Evolutionary conservation across 495 filamentous ascomycete genomes (phyloP).

Genomic region (Pyrenula massariospora): DNA sequence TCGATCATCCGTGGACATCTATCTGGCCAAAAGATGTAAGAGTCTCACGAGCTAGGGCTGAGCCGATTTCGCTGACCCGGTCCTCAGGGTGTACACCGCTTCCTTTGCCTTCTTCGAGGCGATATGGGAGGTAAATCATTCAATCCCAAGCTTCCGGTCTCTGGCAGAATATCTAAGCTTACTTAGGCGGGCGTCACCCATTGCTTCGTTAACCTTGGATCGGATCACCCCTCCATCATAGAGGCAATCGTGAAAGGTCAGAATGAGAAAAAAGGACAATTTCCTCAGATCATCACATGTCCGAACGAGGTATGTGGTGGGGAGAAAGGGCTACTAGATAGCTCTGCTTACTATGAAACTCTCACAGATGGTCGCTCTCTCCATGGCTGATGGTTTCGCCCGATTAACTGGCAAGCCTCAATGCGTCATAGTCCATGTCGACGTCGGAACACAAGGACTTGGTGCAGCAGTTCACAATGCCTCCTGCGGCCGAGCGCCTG

Average conservation of each 20-base stretch:
- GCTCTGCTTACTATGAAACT: not conserved
- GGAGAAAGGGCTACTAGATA: not conserved
- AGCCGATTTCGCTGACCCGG: no score
- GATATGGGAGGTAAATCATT: conserved; percentile 53
- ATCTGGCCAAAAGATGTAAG: no score
- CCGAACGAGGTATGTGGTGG: conserved; percentile 59
- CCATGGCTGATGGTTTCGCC: conserved; percentile 93
- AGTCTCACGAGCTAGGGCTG: no score
- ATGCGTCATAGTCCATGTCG: conserved; percentile 89
- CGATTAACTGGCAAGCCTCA: conserved; percentile 77
- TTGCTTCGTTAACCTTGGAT: conserved; percentile 90
- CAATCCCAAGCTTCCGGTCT: no score
- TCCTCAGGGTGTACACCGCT: conserved; percentile 49
- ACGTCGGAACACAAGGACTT: conserved; percentile 88
- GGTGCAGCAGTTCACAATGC: conserved; percentile 91
- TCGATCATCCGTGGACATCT: no score
- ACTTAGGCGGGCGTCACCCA: conserved; percentile 69
- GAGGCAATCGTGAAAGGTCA: conserved; percentile 94
- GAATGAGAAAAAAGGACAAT: conserved; percentile 48
- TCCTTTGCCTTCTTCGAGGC: conserved; percentile 92
- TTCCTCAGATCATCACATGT: conserved; percentile 84
- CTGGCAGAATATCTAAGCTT: conserved; percentile 1
- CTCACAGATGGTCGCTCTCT: conserved; percentile 78
- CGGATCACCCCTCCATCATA: conserved; percentile 87
- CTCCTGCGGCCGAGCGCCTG: conserved; percentile 70